Evolutionary conservation across 75 land plant species (phyloP).

Genomic region (Cunninghamia lanceolata): DNA sequence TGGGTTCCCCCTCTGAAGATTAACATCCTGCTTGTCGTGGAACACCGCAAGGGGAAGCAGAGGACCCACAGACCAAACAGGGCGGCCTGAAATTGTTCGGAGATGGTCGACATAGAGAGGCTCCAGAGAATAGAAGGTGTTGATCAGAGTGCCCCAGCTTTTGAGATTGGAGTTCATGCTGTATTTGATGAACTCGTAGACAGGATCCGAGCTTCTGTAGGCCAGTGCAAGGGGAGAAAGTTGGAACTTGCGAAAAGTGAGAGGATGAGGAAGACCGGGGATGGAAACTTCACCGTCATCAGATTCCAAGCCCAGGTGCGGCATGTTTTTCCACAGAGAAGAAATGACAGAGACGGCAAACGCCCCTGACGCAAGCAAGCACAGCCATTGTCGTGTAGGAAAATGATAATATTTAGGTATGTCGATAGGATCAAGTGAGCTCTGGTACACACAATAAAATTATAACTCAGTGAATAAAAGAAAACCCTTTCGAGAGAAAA

Average conservation of each 20-base stretch:
- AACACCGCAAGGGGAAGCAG: neutral
- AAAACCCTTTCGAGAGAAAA: no score
- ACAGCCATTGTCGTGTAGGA: no score
- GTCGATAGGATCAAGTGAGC: no score
- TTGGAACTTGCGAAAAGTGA: conserved; percentile 26
- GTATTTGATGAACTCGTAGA: no score
- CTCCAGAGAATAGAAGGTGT: conserved; percentile 36
- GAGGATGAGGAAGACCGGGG: conserved; percentile 21
- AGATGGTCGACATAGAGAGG: no score
- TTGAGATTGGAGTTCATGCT: conserved; percentile 15
- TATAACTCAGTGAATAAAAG: no score
- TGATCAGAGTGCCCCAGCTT: conserved; percentile 40
- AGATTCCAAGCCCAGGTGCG: conserved; percentile 6
- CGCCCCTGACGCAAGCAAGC: conserved; percentile 54
- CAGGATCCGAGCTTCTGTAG: no score
- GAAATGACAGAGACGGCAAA: neutral
- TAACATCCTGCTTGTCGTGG: neutral
- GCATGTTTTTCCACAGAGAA: conserved; percentile 14
- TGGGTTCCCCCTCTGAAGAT: neutral
- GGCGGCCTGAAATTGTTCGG: no score
- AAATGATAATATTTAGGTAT: no score
- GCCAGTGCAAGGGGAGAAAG: conserved; percentile 21
- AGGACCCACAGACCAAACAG: conserved; percentile 45
- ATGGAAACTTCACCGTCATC: conserved; percentile 19
- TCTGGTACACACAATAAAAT: no score